These are phyloP conservation scores for Priceomyces haplophilus DNA, from an alignment of 805 yeast species.

Conservation along the genomic window DNA sequence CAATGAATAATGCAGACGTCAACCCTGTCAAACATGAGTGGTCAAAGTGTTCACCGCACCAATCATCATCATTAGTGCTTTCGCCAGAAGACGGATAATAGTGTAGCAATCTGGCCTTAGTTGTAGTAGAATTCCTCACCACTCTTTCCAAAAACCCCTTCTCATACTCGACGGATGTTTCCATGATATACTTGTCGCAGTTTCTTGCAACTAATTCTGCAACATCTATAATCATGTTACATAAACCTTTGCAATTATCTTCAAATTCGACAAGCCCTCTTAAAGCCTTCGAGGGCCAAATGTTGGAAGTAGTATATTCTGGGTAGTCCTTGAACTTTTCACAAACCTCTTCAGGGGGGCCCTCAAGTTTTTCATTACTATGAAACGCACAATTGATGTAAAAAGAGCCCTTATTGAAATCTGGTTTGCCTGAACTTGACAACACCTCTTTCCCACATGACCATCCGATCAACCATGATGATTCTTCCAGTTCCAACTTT, in stretches of 20 bases:
- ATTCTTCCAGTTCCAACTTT: conserved; percentile 45
- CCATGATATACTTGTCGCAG: conserved; percentile 45
- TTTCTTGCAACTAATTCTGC: conserved; percentile 51
- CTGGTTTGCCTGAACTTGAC: conserved; percentile 40
- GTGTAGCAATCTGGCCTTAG: conserved; percentile 58
- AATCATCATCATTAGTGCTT: conserved; percentile 27
- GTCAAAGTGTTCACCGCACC: conserved; percentile 65
- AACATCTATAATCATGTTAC: conserved; percentile 46
- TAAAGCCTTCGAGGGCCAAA: conserved; percentile 43
- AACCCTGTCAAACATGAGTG: conserved; percentile 60
- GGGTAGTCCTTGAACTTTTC: conserved; percentile 30
- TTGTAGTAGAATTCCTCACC: conserved; percentile 48
- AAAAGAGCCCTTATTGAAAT: conserved; percentile 53
- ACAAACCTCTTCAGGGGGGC: conserved; percentile 38
- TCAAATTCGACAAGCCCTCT: conserved; percentile 32
- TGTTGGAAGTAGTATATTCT: conserved; percentile 48
- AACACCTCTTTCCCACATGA: conserved; percentile 55
- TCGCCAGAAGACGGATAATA: conserved; percentile 39
- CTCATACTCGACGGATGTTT: conserved; percentile 25
- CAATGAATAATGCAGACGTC: conserved; percentile 51
- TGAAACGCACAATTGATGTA: conserved; percentile 59
- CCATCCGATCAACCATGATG: conserved; percentile 59
- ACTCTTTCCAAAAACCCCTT: conserved; percentile 41
- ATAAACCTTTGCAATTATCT: conserved; percentile 33
- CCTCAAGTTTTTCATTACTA: conserved; percentile 41